Base-by-base conservation (phyloP, 1,284 basidiomycete species). In the Puccinia horiana region DNA sequence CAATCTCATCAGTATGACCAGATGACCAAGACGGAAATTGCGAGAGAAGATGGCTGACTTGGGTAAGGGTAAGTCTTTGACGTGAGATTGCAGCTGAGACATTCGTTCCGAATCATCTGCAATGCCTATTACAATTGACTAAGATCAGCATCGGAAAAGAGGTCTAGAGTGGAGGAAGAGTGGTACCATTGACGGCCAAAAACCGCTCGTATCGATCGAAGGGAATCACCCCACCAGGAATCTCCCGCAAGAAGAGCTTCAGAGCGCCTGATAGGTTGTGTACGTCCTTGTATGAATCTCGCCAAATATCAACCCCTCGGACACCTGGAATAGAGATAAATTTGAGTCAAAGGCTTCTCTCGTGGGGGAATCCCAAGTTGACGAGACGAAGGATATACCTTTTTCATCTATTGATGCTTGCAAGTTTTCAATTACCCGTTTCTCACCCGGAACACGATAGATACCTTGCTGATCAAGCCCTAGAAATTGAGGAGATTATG, bases 401-500 rank as follows among this genome's bases (percentile, higher is more conserved):
- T 52, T 14, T 63, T 80, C 78, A 63, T 80, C 78, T 35, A 80
- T 80, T 12, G 69, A 80, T 35, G 78, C 78, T 49, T 80, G 78
- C 18, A 80, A 35, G 29, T 58, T 80, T 40, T 80, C 78, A 49
- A 80, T 80, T 11, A 80, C 78, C 35, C 69, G 52, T 69, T 80
- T 80, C 40, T 80, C 78, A 2, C 78, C 78, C 18, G 78, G 78
- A 23, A 80, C 78, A 12, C 78, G 6, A 58, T 80, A 80, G 18
- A 80, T 80, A 9, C 78, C 78, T 73, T 80, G 78, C 58, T 80
- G 78, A 37, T 80, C 78, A 5, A 80, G 67, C 9, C 78, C 78
- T 80, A 29, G 52, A 16, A 23, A n/a, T 11, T 29, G 26, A 58
- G 1, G 20, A 44, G 26, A 44, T 35, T 26, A 58, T n/a, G n/a